Conservation (phyloP, 2,329 filamentous ascomycete genomes). For the Neofusicoccum cordaticola region DNA sequence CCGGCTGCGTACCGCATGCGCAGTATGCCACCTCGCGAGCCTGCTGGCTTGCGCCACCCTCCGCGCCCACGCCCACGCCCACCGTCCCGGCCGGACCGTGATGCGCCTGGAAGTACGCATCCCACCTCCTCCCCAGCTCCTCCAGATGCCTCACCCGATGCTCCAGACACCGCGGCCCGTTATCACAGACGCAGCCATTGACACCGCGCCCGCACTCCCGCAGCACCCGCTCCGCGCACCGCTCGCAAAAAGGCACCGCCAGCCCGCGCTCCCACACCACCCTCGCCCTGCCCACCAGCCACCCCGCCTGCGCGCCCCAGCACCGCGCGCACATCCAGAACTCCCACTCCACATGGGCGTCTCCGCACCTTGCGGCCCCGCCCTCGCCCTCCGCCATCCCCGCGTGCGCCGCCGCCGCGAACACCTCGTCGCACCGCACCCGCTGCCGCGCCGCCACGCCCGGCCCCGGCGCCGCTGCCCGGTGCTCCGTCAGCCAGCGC, state of each 20-base stretch:
- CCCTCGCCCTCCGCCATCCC: no score
- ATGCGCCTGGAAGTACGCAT: neutral
- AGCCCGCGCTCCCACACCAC: no score
- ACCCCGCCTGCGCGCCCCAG: neutral
- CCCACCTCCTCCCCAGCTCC: neutral
- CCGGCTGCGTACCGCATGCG: neutral
- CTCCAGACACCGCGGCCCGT: neutral
- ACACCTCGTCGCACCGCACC: neutral
- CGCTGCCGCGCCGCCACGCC: neutral
- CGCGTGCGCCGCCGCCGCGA: no score
- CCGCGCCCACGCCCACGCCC: neutral
- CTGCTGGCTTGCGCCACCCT: no score
- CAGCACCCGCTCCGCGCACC: neutral
- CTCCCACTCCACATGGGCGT: neutral
- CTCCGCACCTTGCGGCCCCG: no score
- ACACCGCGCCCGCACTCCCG: neutral
- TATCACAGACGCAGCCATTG: neutral
- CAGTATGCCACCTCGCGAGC: neutral
- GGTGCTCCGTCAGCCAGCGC: neutral
- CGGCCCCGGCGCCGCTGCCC: neutral
- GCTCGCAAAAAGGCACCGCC: neutral
- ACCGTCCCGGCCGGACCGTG: neutral
- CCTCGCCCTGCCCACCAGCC: neutral
- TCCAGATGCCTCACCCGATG: neutral
- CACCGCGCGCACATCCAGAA: neutral